phyloP scores from a whole-genome alignment of 148 eudicot species.

The Diospyros lotus region DNA sequence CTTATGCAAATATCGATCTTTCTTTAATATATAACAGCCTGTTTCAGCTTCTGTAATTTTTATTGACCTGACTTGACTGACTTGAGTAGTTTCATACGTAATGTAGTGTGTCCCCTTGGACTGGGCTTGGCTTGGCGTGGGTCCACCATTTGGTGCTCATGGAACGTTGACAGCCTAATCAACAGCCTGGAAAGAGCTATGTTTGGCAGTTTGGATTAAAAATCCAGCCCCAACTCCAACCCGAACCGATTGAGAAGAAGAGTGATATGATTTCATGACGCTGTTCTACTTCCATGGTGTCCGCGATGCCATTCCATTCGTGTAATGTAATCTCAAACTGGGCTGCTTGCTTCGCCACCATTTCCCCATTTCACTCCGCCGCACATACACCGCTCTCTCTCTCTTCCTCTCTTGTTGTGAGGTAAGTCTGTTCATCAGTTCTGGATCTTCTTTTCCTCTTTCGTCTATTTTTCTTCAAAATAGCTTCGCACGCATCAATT shows the following conservation, averaged over 20 bases:
- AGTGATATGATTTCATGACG: too few species aligned
- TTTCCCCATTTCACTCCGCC: background rate
- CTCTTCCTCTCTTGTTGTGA: constrained; percentile 16
- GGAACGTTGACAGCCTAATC: constrained; percentile 57
- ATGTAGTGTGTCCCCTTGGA: too few species aligned
- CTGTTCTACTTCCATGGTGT: constrained; percentile 10
- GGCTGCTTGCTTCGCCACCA: background rate
- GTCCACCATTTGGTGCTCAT: constrained; percentile 26
- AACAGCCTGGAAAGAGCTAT: constrained; percentile 92
- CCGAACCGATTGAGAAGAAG: too few species aligned
- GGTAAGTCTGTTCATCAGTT: constrained; percentile 31
- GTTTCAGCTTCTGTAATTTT: too few species aligned
- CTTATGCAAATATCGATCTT: too few species aligned
- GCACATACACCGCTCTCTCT: background rate
- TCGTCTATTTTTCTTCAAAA: background rate
- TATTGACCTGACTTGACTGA: too few species aligned
- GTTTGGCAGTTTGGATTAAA: constrained; percentile 30
- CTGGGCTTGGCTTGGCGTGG: constrained; percentile 21
- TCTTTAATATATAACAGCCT: too few species aligned
- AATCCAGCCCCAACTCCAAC: constrained; percentile 24
- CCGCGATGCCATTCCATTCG: constrained; percentile 4
- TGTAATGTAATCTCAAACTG: constrained; percentile 17
- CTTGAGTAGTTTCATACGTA: too few species aligned
- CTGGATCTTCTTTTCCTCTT: background rate
- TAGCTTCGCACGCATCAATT: constrained; percentile 3